A percentile compares a stretch with the other conserved stretches of the same genome.
Evolutionary conservation across 2,329 filamentous ascomycete species (phyloP).

Genomic region (Paracoccidioides brasiliensis): DNA sequence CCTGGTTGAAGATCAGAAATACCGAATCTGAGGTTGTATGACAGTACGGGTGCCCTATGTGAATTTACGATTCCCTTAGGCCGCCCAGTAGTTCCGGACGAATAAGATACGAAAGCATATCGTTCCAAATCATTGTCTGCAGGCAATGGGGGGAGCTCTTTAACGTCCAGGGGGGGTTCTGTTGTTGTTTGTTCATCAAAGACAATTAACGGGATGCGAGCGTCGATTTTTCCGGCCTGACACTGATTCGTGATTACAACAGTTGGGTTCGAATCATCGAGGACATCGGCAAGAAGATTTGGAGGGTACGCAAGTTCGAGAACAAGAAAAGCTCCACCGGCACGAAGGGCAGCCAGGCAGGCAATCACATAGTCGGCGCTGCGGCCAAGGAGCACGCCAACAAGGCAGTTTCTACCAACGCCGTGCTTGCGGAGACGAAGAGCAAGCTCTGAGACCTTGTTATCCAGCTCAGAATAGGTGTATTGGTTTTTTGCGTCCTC

Average conservation of each 20-base stretch:
- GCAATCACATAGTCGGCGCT: slow-evolving; percentile 70
- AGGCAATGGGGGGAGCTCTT: slow-evolving; percentile 37
- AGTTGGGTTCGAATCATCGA: slow-evolving; percentile 59
- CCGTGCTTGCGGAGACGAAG: slow-evolving; percentile 50
- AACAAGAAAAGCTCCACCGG: slow-evolving; percentile 67
- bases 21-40: slow-evolving; percentile 59
- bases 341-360: slow-evolving; percentile 62
- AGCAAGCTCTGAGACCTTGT: slow-evolving; percentile 52
- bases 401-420: slow-evolving; percentile 58
- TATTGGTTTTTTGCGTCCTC: slow-evolving; percentile 56
- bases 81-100: slow-evolving; percentile 62
- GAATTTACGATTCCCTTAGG: slow-evolving; percentile 76
- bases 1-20: slow-evolving; percentile 57
- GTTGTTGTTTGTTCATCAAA: slow-evolving; percentile 39
- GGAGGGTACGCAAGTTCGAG: slow-evolving; percentile 68
- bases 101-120: slow-evolving; percentile 69
- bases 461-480: slow-evolving; percentile 61
- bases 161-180: neutral
- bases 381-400: slow-evolving; percentile 61
- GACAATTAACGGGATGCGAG: slow-evolving; percentile 46
- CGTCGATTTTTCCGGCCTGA: slow-evolving; percentile 53
- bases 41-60: slow-evolving; percentile 58
- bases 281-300: slow-evolving; percentile 59
- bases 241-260: slow-evolving; percentile 57
- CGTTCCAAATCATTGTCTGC: slow-evolving; percentile 57